Base-by-base conservation (phyloP, 768 basidiomycete species). In the Boletus edulis region DNA sequence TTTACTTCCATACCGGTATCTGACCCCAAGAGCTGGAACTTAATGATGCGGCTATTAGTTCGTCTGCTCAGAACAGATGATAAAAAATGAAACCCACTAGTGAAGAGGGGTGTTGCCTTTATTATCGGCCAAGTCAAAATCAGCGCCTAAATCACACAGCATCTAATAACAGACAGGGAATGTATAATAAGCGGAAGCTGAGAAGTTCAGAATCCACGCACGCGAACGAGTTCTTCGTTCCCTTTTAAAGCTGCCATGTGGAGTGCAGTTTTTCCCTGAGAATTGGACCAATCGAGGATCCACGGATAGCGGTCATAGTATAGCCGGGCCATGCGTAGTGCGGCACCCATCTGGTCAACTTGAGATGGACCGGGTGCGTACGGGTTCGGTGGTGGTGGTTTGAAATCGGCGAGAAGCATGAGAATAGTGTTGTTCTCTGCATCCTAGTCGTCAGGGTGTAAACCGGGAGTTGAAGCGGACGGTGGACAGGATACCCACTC, bases 81-180 rank as follows among this genome's bases (percentile, higher is more conserved):
- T 11, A 41, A 34, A 52, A n/a, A 47, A 34, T 4, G 18, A 41
- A 32, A 76, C 91, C 73, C 67, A 95, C 93, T 94, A 94, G 71
- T 98, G 95, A 51, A 98, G 73, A 32, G 95, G 85, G 1, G 93
- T 91, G 63, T 97, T 96, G 44, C 95, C 95, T 73, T 89, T 84
- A 57, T 93, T 85, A 74, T 98, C 95, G 12, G 94, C 79, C 48
- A 98, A 73, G 72, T 97, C 89, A 60, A 88, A 79, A 72, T 97
- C 95, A 27, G 94, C 95, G 6, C 86, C 91, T 18, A 94, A 74
- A 73, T 96, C 93, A 69, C 89, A 93, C 41, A 96, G 76, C 85
- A 94, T 92, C 93, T 94, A 62, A 52, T 42, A 56, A 52, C 56
- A 51, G 56, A 40, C 32, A 37, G 11, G 46, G 31, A 34, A 52